These are phyloP conservation scores for Zymoseptoria brevis DNA, from an alignment of 2,329 filamentous ascomycete genomes.

Conservation along the genomic window DNA sequence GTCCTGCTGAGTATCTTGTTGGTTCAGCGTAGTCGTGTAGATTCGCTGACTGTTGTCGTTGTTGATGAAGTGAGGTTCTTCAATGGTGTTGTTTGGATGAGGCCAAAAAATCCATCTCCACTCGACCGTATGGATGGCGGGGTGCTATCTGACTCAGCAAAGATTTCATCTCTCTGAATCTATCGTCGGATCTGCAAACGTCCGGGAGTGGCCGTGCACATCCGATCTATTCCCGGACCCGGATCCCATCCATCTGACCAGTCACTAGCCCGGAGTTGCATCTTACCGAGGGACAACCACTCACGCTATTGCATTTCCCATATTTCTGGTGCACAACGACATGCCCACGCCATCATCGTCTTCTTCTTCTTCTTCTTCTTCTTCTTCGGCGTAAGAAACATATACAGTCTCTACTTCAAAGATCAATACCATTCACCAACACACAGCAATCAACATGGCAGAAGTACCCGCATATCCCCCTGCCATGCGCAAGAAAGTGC, in stretches of 20 bases:
- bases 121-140: neutral
- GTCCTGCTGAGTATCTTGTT: neutral
- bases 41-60: neutral
- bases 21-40: neutral
- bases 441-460: neutral
- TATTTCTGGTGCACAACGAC: too few species aligned
- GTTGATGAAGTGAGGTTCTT: neutral
- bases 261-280: neutral
- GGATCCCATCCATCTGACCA: neutral
- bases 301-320: too few species aligned
- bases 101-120: neutral
- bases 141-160: too few species aligned
- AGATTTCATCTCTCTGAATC: too few species aligned
- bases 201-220: neutral
- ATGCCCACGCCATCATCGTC: neutral
- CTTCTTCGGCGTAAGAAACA: neutral
- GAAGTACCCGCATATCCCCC: neutral
- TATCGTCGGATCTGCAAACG: neutral
- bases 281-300: neutral
- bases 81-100: neutral
- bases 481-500: slow-evolving; percentile 16
- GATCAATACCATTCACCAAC: neutral
- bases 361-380: neutral
- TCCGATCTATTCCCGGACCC: too few species aligned
- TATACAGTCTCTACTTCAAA: neutral